These are phyloP conservation scores for Fusarium fracticaudum DNA, from an alignment of 2,329 filamentous ascomycete genomes.

Conservation along the genomic window DNA sequence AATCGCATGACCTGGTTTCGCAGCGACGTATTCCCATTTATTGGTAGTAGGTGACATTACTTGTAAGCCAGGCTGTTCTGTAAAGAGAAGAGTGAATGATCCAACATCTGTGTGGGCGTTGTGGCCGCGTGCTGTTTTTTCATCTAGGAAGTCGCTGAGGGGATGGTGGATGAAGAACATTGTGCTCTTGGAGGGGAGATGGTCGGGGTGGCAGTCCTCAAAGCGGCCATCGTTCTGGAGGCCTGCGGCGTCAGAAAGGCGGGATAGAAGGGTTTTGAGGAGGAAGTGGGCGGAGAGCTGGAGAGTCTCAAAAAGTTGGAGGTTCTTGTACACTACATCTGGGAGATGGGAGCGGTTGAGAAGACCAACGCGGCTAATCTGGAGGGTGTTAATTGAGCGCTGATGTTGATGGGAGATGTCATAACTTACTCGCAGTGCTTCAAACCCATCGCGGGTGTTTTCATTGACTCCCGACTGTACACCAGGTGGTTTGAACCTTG, in stretches of 20 bases:
- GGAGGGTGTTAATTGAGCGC: background rate
- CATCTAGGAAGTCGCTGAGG: background rate
- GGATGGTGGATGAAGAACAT: background rate
- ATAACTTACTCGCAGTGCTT: background rate
- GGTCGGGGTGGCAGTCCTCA: background rate
- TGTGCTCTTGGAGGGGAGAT: background rate
- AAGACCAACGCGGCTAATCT: background rate
- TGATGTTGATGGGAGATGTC: fast-evolving
- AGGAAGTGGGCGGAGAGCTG: background rate
- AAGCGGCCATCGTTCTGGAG: background rate
- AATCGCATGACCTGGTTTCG: background rate
- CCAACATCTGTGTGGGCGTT: background rate
- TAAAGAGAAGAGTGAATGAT: background rate
- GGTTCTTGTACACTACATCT: background rate
- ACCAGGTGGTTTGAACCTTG: background rate
- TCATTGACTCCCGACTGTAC: background rate
- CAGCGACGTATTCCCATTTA: background rate
- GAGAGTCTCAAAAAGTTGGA: background rate
- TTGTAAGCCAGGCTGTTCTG: background rate
- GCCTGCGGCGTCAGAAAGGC: background rate
- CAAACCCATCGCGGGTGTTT: background rate
- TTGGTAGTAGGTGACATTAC: background rate
- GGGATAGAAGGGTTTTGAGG: background rate
- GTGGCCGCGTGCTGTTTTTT: background rate
- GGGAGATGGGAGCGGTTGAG: background rate